Evolutionary conservation across 2,329 filamentous ascomycete genomes (phyloP).

Genomic region (Pyrenophora graminea): DNA sequence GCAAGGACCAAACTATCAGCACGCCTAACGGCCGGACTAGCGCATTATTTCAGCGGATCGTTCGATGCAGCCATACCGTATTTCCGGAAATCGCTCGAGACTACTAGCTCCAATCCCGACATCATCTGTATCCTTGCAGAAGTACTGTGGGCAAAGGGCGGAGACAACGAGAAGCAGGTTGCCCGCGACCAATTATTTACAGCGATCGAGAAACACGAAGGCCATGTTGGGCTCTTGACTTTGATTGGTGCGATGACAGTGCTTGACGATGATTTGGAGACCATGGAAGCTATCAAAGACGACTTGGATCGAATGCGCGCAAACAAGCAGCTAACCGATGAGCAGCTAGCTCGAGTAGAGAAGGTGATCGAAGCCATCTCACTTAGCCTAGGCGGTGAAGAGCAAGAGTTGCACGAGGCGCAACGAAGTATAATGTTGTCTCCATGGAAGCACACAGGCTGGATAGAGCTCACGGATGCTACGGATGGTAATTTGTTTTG

Average conservation of each 20-base stretch:
- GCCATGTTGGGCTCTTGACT: conserved; percentile 78
- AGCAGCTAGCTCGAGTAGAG: conserved; percentile 71
- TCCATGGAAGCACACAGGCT: conserved; percentile 78
- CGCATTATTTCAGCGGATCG: conserved; percentile 71
- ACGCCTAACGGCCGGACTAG: conserved; percentile 82
- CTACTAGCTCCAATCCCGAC: conserved; percentile 77
- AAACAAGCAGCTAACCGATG: conserved; percentile 63
- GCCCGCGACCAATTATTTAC: conserved; percentile 81
- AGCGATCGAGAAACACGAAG: conserved; percentile 72
- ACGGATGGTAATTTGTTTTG: conserved; percentile 53
- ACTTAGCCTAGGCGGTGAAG: conserved; percentile 54
- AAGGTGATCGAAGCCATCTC: conserved; percentile 77
- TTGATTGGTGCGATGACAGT: conserved; percentile 84
- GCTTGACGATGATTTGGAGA: conserved; percentile 77
- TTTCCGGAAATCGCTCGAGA: conserved; percentile 78
- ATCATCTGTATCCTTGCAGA: conserved; percentile 86
- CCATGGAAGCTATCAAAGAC: conserved; percentile 75
- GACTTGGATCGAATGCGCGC: conserved; percentile 76
- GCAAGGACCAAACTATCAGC: conserved; percentile 77
- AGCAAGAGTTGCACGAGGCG: conserved; percentile 65
- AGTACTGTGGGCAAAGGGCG: conserved; percentile 89
- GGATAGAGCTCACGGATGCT: conserved; percentile 71
- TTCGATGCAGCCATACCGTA: conserved; percentile 73
- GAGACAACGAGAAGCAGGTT: conserved; percentile 71
- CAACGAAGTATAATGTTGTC: conserved; percentile 79